Conservation (phyloP, 345 rosid species). For the Acer saccharum region DNA sequence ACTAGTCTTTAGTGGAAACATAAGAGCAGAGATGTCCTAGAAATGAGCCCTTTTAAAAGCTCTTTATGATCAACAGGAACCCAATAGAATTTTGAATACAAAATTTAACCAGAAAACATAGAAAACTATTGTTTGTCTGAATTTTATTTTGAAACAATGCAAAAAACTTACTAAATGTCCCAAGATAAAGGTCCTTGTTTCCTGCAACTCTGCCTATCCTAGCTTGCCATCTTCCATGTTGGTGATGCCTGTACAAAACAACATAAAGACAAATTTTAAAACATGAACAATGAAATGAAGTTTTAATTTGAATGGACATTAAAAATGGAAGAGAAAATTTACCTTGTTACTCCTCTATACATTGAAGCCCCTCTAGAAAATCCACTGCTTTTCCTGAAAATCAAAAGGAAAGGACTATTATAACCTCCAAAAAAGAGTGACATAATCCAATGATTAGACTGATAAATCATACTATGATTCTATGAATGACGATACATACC, state of each 20-base stretch:
- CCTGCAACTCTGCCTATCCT: constrained; percentile 88
- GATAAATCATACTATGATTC: neutral
- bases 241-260: constrained; percentile 58
- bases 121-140: neutral
- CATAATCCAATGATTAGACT: neutral
- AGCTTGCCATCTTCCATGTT: constrained; percentile 93
- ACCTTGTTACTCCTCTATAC: constrained; percentile 91
- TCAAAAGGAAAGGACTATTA: neutral
- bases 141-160: neutral
- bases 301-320: neutral
- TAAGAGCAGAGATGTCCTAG: constrained; percentile 24
- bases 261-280: neutral
- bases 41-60: constrained; percentile 23
- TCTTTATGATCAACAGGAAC: constrained; percentile 20
- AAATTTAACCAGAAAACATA: neutral
- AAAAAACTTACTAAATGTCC: constrained; percentile 68
- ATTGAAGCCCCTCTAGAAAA: constrained; percentile 88
- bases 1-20: constrained; percentile 38
- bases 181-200: constrained; percentile 88
- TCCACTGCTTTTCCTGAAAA: constrained; percentile 78
- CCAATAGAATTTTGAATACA: constrained; percentile 19
- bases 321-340: neutral
- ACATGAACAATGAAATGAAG: neutral
- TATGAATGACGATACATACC: constrained; percentile 28
- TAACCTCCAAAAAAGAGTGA: neutral